Evolutionary conservation across 768 basidiomycete genomes (phyloP).

Genomic region (Lentinula sp.): DNA sequence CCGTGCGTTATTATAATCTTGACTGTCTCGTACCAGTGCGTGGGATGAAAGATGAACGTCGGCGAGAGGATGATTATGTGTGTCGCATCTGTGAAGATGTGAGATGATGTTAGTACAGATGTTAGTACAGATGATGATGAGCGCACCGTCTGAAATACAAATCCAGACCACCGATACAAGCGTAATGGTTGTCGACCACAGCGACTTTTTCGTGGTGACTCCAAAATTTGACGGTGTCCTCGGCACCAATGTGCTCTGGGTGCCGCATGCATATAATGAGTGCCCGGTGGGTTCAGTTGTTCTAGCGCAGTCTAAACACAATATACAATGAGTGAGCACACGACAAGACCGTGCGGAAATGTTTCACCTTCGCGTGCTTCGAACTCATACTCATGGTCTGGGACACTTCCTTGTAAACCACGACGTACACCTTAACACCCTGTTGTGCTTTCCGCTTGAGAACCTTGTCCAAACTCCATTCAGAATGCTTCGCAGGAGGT

Average conservation of each 20-base stretch:
- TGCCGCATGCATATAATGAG: constrained; percentile 80
- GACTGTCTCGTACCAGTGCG: constrained; percentile 66
- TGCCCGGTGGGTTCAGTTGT: constrained; percentile 52
- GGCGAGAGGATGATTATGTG: constrained; percentile 81
- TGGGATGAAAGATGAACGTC: constrained; percentile 93
- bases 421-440: constrained; percentile 87
- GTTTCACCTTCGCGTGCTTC: constrained; percentile 70
- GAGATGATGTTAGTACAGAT: not conserved
- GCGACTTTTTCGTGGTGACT: constrained; percentile 93
- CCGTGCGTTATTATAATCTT: constrained; percentile 92
- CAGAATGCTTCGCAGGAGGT: constrained; percentile 76
- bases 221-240: constrained; percentile 84
- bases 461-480: constrained; percentile 86
- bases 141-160: constrained; percentile 79
- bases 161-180: constrained; percentile 91
- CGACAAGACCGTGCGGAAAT: not conserved
- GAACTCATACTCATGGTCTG: constrained; percentile 90
- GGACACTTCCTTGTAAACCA: constrained; percentile 95
- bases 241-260: constrained; percentile 83
- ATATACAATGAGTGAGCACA: not conserved
- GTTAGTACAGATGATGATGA: no score
- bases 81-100: constrained; percentile 63
- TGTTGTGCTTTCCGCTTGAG: constrained; percentile 85
- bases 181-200: constrained; percentile 80
- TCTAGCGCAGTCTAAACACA: constrained; percentile 52